These are phyloP conservation scores for Aspergillus sp. DNA, from an alignment of 2,329 filamentous ascomycete genomes.

Conservation along the genomic window DNA sequence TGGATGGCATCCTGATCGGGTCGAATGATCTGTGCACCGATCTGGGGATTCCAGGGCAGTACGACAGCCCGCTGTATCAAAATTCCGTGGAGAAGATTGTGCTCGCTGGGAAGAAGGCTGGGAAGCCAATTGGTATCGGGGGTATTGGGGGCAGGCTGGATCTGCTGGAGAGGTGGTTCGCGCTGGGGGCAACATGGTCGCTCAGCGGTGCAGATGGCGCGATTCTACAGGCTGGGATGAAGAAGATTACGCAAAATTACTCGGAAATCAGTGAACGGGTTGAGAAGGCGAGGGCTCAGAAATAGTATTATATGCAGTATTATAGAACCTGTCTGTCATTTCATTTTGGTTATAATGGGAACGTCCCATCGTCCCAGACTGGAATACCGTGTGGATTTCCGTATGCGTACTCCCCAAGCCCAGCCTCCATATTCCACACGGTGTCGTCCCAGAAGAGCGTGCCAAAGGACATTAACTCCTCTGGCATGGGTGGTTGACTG, in stretches of 20 bases:
- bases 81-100: constrained; percentile 36
- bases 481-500: neutral
- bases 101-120: constrained; percentile 38
- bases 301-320: neutral
- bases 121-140: constrained; percentile 44
- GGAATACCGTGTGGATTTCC: neutral
- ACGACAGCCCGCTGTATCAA: constrained; percentile 34
- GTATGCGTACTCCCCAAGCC: neutral
- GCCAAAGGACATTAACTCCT: neutral
- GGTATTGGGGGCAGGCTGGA: constrained; percentile 44
- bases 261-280: constrained; percentile 23
- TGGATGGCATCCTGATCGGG: constrained; percentile 46
- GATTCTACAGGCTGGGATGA: constrained; percentile 38
- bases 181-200: constrained; percentile 40
- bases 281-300: constrained; percentile 6
- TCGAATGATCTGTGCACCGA: constrained; percentile 48
- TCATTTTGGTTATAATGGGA: neutral
- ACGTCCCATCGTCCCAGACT: neutral
- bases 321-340: too few species aligned
- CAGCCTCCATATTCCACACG: constrained; percentile 1
- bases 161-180: constrained; percentile 43
- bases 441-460: neutral
- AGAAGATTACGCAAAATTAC: constrained; percentile 33
- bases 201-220: constrained; percentile 38
- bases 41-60: constrained; percentile 45